Base-by-base conservation (phyloP, 768 basidiomycete species). In the Floccularia luteovirens region DNA sequence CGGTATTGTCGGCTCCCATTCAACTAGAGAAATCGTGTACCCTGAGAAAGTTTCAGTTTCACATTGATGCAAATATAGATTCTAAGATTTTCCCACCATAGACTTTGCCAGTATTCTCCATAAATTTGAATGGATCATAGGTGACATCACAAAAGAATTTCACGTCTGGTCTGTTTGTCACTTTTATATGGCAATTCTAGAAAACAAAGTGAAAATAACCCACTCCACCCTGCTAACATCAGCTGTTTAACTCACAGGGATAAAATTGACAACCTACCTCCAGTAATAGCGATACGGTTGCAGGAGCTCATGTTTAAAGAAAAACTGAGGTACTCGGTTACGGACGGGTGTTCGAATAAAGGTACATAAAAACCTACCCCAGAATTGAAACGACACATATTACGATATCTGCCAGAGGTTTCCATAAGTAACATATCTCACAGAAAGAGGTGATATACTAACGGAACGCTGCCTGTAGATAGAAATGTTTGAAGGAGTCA, bases 381-480 rank as follows among this genome's bases (percentile, higher is more conserved):
- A 34, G 88, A 91, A 61, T 93, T 90, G 62, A 82, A 97, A 8
- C 93, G 78, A 60, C 93, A 96, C 93, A 96, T 94, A 50, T 94
- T 91, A 28, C 92, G 79, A 54, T 96, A 94, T 14, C 77, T 82
- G 49, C 17, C 36, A 36, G 36, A 19, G 16, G 28, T 36, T 19
- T 22, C 11, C 11, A 25, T 25, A n/a, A 8, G 30, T 22, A 16
- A 13, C 21, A 41, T 17, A 22, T 20, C 14, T 22, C 19, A 17
- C 31, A 16, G 38, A 13, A 37, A 25, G 7, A 17, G 24, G 13
- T 36, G 28, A 19, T 14, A 23, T 33, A 74, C 81, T 46, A 59
- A 85, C 82, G 83, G 66, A 17, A 86, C 74, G 51, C 84, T 86
- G 40, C 78, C 83, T 85, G 47, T 41, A 36, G 5, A 43, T 24